phyloP scores from a whole-genome alignment of 306 rosid genomes.

The Pueraria montana region DNA sequence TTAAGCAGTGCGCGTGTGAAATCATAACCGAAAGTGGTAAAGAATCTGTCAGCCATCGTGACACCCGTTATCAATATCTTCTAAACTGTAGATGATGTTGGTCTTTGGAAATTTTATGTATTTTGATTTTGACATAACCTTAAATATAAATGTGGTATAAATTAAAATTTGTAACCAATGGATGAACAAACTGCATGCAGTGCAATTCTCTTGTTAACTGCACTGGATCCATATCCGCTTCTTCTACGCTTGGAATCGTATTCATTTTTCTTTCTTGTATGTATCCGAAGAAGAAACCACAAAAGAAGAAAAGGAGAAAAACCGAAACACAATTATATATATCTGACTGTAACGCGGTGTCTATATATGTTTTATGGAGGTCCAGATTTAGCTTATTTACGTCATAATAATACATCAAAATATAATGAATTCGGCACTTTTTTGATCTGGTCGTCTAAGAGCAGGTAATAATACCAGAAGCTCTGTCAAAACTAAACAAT shows the following conservation, averaged over 20 bases:
- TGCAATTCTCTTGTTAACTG: too few relatives aligned
- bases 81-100: too few relatives aligned
- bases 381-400: constrained; percentile 9
- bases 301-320: constrained; percentile 8
- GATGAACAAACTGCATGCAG: too few relatives aligned
- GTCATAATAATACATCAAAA: background rate
- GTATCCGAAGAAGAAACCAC: constrained; percentile 4
- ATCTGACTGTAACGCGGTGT: background rate
- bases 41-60: too few relatives aligned
- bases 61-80: too few relatives aligned
- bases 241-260: background rate
- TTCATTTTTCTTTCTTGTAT: constrained; percentile 11
- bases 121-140: too few relatives aligned
- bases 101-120: too few relatives aligned
- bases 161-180: too few relatives aligned
- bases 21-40: too few relatives aligned
- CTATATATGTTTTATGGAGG: background rate
- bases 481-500: constrained; percentile 37
- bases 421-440: background rate
- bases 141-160: too few relatives aligned
- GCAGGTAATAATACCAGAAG: constrained; percentile 54
- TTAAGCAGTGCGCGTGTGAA: too few relatives aligned
- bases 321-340: background rate
- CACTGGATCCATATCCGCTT: too few relatives aligned
- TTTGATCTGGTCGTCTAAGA: constrained; percentile 49